Evolutionary conservation across 495 filamentous ascomycete species (phyloP), one percentile per base, ranked within the genome.

Genomic region (Penicillium paradoxum): DNA sequence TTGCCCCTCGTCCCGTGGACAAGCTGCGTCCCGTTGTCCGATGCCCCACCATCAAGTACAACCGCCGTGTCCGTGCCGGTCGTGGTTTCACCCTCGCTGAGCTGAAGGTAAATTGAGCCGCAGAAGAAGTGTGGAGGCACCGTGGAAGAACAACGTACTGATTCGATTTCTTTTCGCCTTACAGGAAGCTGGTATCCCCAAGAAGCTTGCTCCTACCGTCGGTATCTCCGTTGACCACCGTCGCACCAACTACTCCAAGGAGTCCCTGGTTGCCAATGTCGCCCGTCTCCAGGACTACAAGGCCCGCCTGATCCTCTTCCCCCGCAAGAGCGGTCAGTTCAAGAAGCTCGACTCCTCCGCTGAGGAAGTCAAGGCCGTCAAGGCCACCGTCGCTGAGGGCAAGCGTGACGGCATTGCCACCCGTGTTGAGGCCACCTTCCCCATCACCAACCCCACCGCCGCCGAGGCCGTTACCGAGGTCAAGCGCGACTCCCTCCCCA

Each of bases 1-100:
- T 97, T 68, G 93, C 95, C 66, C 95, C 93, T 66, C 89, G 92
- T 66, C 93, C 93, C 58, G 89, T 96, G 73, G 93, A 98, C 84
- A 91, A 89, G 79, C 83, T 98, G 62, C 84, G 92, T 66, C 93
- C 93, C 57, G 78, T 98, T 74, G 91, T 97, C 57, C 88, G 90
- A 73, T 97, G 90, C 85, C 90, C 91, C 63, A 86, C 82, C 46
- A 75, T 96, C 83, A 96, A 93, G 83, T 97, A 97, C 82, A 98
- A 98, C 87, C 91, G 93, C 68, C 91, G 91, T 69, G 87, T 96
- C 63, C 87, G 95, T 69, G 86, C 90, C 63, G 93, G 93, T 69
- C 90, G 95, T 79, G 93, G 93, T 65, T 98, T 98, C 85, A 88
- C 93, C 56, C 82, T 97, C 51, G 81, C 84, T 73, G 93, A 98